Evolutionary conservation across 2,329 filamentous ascomycete species (phyloP), one percentile per base, ranked within the genome.

Genomic region (Talaromyces pinophilus): DNA sequence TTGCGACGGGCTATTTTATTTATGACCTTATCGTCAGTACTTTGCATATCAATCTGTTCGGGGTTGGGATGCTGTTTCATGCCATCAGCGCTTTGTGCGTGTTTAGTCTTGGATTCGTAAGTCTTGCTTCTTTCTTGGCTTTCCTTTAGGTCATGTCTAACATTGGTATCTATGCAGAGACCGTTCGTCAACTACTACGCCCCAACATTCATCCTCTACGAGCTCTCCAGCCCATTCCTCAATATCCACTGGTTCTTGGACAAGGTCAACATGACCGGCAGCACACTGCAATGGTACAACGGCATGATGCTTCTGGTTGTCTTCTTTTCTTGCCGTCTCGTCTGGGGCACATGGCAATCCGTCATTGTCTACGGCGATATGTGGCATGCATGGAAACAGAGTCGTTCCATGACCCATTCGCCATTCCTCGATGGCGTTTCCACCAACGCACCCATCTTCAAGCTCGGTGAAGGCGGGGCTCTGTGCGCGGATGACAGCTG

Each of bases 201-300:
- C 19, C 85, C 87, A 0, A 84, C 83, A 5, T 90, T 90, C 78
- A 87, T 90, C 71, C 86, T 90, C 70, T 90, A 89, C 79, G 87
- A 90, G 73, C 85, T 90, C 69, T 88, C 86, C 48, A 85, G 83
- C 68, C 87, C 87, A 8, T 89, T 89, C 75, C 82, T 89, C 69
- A 90, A 90, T 76, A 85, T 89, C 74, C 87, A 90, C 79, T 90
- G 87, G 87, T 89, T 90, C 80, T 86, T 86, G 73, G 87, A 90
- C 74, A 90, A 90, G 78, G 80, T 89, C 74, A 83, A 85, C 74
- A 84, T 88, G 78, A 90, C 87, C 4, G 87, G 87, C 62, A 85
- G 83, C 60, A 82, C 80, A 60, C 74, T 86, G 28, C 87, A 90
- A 74, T 86, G 87, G 78, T 84, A 88, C 74, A 89, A 89, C 72